Base-by-base conservation (phyloP, 2,329 filamentous ascomycete genomes). In the Rhytidhysteron rufulum region DNA sequence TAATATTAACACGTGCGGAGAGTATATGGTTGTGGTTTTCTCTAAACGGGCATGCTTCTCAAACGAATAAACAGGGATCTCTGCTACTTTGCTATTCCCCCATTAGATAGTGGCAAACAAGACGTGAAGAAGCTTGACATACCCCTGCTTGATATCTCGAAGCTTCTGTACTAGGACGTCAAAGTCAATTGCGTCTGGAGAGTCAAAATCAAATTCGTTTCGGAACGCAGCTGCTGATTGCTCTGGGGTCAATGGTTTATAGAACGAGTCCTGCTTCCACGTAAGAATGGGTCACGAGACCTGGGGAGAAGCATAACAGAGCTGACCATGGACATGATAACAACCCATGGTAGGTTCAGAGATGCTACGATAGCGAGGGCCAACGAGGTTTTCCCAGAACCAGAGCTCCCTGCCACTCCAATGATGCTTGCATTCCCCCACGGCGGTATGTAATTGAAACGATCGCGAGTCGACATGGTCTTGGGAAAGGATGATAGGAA, bases 391-490 rank as follows among this genome's bases (percentile, higher is more conserved):
- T 98, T 98, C 42, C 91, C 83, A 19, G 91, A 97, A 31, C 93
- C 93, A 20, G 91, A 97, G 67, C 88, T 93, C 27, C 93, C 93
- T 50, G 93, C 91, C 55, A 98, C 85, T 37, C 89, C 93, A 63
- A 98, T 96, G 57, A 98, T 96, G 70, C 87, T 91, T 54, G 95
- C 83, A 68, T 97, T 86, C 37, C 86, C 87, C 93, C 93, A 98
- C 65, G 93, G 93, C 45, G 93, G 93, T 48, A 84, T 86, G 69
- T 97, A 98, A 54, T 89, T 85, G 49, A 81, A 83, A 49, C 62
- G 46, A 32, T 16, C 10, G 5, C 13, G 13, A 16, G 15, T 16
- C 9, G 41, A 11, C 37, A 43, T 40, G 31, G 19, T 32, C 7
- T 5, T 2, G 8, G 8, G 4, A 10, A 32, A 16, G n/a, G n/a